Base-by-base conservation (phyloP, 2,329 filamentous ascomycete species). In the Ascochyta lentis region DNA sequence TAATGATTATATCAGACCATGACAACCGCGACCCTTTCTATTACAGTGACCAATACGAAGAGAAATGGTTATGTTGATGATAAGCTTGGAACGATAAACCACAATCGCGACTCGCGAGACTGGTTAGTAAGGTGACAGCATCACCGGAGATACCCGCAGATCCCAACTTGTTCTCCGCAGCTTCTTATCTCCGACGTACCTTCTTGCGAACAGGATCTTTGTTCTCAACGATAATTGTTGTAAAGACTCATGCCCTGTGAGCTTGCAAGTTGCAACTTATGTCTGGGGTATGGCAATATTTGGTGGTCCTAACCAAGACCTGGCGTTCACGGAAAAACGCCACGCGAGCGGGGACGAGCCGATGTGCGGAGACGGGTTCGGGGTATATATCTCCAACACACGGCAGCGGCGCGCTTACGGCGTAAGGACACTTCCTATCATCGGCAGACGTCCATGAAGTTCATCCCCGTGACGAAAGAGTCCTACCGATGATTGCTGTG, bases 331-430 rank as follows among this genome's bases (percentile, higher is more conserved):
- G 6, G 15, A 29, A 37, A 12, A 39, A 47, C 35, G 52, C 45
- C 41, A 49, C 46, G 23, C 33, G 27, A 55, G 52, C 46, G 52
- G 46, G 45, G 52, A 41, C 29, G 24, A n/a, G 27, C 40, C 52
- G 46, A 49, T 49, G 6, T 44, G 52, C 41, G 52, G 52, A 46
- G 52, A 55, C 9, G 29, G 23, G 41, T 49, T 46, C 23, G 46
- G 52, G 46, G 52, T 49, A 45, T 13, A 19, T 24, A 27, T 54
- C 50, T 24, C 40, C 34, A 45, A 29, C 33, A 12, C 46, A 49
- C 34, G 19, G 34, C 46, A 45, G 45, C 41, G 40, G 41, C 35
- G 52, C 52, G 52, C 46, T 49, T 55, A 49, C 45, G 29, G 52
- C 52, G 52, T 55, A 34, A 34, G 45, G 6, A 19, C 23, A 26